phyloP scores from a whole-genome alignment of 805 yeast genomes.

The Lipomyces lipofer region DNA sequence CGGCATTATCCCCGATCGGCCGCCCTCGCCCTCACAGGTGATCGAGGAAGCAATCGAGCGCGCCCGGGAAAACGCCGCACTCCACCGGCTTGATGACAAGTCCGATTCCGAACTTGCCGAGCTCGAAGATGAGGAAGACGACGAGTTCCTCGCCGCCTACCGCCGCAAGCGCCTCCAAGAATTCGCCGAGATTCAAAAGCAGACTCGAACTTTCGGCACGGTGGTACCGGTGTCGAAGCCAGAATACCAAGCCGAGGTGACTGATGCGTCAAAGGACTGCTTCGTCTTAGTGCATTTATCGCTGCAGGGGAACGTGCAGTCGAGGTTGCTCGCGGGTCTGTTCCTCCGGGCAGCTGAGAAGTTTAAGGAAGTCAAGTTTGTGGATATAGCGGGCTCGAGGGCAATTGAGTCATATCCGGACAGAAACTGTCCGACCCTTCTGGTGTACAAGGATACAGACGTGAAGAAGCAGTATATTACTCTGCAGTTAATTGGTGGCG shows the following conservation, averaged over 20 bases:
- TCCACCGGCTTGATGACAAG: slow-evolving; percentile 45
- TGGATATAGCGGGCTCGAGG: slow-evolving; percentile 85
- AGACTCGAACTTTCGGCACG: slow-evolving; percentile 60
- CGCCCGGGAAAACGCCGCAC: slow-evolving; percentile 76
- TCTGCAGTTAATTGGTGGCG: slow-evolving; percentile 79
- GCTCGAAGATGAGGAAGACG: slow-evolving; percentile 84
- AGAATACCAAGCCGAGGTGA: slow-evolving; percentile 82
- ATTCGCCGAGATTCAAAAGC: slow-evolving; percentile 50
- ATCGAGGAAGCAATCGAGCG: slow-evolving; percentile 85
- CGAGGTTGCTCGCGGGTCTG: slow-evolving; percentile 66
- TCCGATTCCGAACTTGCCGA: slow-evolving; percentile 55
- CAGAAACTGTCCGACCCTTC: slow-evolving; percentile 83
- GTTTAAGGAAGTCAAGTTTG: slow-evolving; percentile 82
- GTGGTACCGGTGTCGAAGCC: slow-evolving; percentile 81
- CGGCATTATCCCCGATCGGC: slow-evolving; percentile 89
- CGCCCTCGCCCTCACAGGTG: slow-evolving; percentile 84
- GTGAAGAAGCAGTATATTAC: slow-evolving; percentile 82
- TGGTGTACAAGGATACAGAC: slow-evolving; percentile 75
- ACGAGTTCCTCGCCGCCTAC: slow-evolving; percentile 67
- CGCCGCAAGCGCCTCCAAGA: slow-evolving; percentile 77
- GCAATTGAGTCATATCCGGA: slow-evolving; percentile 94
- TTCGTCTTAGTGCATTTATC: slow-evolving; percentile 80
- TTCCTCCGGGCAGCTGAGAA: slow-evolving; percentile 59
- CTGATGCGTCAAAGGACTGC: slow-evolving; percentile 65
- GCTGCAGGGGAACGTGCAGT: slow-evolving; percentile 50